Evolutionary conservation across 805 yeast genomes (phyloP), one percentile per base, ranked within the genome.

Genomic region (Metschnikowia dekortorum): DNA sequence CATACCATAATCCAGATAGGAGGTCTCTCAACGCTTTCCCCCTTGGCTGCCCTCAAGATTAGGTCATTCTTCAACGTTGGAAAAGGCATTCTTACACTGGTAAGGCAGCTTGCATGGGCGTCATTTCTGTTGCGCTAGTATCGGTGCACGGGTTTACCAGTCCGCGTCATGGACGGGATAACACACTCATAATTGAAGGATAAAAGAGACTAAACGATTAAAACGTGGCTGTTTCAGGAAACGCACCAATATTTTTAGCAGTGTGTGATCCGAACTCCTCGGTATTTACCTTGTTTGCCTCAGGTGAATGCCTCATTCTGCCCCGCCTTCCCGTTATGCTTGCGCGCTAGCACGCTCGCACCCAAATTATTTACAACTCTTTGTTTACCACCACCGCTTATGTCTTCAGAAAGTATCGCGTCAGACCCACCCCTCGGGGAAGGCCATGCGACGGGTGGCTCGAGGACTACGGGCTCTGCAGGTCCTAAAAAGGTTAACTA

Each of bases 1-100:
- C 80, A 55, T 69, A 78, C 82, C 97, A 90, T 90, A 58, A 91
- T 86, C 97, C 97, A 94, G 53, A 94, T 83, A 16, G 99, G 99
- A 2, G 99, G 97, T 65, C 99, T 83, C 70, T 94, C 98, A 38
- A 92, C 97, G 53, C 72, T 73, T 65, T 92, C 96, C 52, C 87
- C 97, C 56, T 78, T 77, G 9, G 98, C 97, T 3, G 98, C 97
- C 60, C 99, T 78, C 56, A 94, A 74, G 35, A 94, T 86, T 62
- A 92, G 76, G 64, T 94, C 99, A 71, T 94, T 94, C 69, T 91
- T 81, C 66, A 91, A 74, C 13, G 84, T 81, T 14, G 97, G 84
- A 66, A 90, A 91, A n/a, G 59, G 28, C 60, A 57, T 57, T 31
- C 14, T 28, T 28, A 7, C 28, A 22, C 32, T 31, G 45, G 38